phyloP scores from a whole-genome alignment of 1,284 basidiomycete species.

The Schizophyllum amplum region DNA sequence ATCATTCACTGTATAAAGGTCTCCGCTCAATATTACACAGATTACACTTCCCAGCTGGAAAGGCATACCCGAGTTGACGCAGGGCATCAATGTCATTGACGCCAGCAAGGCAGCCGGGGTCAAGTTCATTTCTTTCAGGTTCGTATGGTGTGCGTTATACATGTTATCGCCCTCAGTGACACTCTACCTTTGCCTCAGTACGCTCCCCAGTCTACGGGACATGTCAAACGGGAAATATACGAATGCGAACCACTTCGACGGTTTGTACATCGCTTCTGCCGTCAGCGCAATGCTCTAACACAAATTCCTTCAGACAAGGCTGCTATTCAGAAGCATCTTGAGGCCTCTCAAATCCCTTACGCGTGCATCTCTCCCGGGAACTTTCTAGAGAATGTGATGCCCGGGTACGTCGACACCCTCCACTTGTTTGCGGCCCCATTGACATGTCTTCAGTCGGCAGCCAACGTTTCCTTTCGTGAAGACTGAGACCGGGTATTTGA shows the following conservation, averaged over 20 bases:
- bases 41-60: neutral
- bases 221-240: slow-evolving; percentile 4
- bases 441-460: neutral
- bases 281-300: neutral
- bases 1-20: neutral
- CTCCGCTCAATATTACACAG: neutral
- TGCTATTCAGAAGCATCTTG: slow-evolving; percentile 20
- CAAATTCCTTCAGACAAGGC: slow-evolving; percentile 20
- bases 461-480: neutral
- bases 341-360: slow-evolving; percentile 16
- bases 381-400: slow-evolving; percentile 6
- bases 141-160: neutral
- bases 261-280: neutral
- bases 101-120: slow-evolving; percentile 20
- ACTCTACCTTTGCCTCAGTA: slow-evolving; percentile 16
- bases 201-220: slow-evolving; percentile 10
- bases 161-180: slow-evolving; percentile 13
- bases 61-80: slow-evolving; percentile 17
- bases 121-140: slow-evolving; percentile 25
- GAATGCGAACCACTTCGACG: slow-evolving; percentile 1
- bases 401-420: neutral
- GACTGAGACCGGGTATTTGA: slow-evolving; percentile 3
- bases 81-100: slow-evolving; percentile 33
- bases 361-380: slow-evolving; percentile 13
- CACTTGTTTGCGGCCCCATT: neutral